phyloP scores from a whole-genome alignment of 2,329 filamentous ascomycete genomes.

The Fusarium anthophilum region DNA sequence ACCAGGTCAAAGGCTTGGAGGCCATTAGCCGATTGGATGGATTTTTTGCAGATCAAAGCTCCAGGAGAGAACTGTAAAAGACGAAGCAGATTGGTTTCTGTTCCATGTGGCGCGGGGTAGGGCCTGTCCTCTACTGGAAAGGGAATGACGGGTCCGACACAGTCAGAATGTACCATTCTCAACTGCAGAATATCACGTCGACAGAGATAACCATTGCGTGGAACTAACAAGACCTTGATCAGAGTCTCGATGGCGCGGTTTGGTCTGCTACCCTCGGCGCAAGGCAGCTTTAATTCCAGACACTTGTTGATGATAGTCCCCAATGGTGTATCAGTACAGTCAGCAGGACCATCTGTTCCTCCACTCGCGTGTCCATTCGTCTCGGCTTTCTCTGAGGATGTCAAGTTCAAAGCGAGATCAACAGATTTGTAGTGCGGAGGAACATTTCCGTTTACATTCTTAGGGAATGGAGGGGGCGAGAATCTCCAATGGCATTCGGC shows the following conservation, averaged over 20 bases:
- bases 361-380: not conserved
- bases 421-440: not conserved
- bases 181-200: not conserved
- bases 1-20: not conserved
- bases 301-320: not conserved
- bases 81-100: not conserved
- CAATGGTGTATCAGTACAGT: not conserved
- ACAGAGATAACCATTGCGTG: not conserved
- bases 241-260: not conserved
- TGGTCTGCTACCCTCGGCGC: rapidly evolving
- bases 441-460: not conserved
- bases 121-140: rapidly evolving
- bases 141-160: not conserved
- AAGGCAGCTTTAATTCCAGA: not conserved
- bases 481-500: not conserved
- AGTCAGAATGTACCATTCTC: not conserved
- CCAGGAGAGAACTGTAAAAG: not conserved
- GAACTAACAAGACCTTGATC: not conserved
- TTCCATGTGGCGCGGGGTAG: not conserved
- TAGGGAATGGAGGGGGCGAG: not conserved
- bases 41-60: not conserved
- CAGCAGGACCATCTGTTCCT: not conserved
- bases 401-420: not conserved
- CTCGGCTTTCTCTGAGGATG: not conserved
- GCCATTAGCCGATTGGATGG: not conserved